Percentiles rank a stretch among this genome's conserved stretches.
phyloP scores from a whole-genome alignment of 2,329 filamentous ascomycete genomes.

The Thyridium curvatum region DNA sequence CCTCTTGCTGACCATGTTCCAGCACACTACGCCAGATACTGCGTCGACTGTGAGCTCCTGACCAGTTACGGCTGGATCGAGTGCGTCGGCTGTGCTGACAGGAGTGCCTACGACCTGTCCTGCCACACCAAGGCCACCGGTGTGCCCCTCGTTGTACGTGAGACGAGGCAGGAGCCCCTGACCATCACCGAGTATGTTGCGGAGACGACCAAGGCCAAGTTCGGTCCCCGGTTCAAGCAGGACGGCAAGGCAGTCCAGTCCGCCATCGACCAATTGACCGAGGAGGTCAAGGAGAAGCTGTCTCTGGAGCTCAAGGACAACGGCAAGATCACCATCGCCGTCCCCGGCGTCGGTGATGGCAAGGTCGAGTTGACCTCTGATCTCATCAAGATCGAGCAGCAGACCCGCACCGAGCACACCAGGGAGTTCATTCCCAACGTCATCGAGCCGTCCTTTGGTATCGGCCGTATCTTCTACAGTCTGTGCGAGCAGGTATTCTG shows the following conservation, averaged over 20 bases:
- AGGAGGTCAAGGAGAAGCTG: conserved; percentile 76
- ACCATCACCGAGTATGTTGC: conserved; percentile 82
- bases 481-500: conserved; percentile 95
- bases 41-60: conserved; percentile 92
- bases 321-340: conserved; percentile 72
- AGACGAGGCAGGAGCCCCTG: conserved; percentile 71
- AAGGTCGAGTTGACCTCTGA: conserved; percentile 69
- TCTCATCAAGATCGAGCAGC: conserved; percentile 76
- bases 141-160: conserved; percentile 75
- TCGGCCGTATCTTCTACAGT: conserved; percentile 88
- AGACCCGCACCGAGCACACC: conserved; percentile 73
- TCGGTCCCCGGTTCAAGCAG: conserved; percentile 93
- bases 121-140: conserved; percentile 94
- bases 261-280: conserved; percentile 67
- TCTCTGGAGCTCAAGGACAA: conserved; percentile 65
- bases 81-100: conserved; percentile 85
- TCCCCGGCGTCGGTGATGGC: conserved; percentile 59
- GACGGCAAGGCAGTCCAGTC: conserved; percentile 81
- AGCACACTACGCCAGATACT: conserved; percentile 91
- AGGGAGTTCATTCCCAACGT: conserved; percentile 94
- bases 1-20: background rate
- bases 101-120: conserved; percentile 88
- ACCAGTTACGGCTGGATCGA: conserved; percentile 97
- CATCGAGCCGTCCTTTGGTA: conserved; percentile 96
- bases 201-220: conserved; percentile 90